Base-by-base conservation (phyloP, 192 early-diverging fungal species). In the Backusella macrospora region DNA sequence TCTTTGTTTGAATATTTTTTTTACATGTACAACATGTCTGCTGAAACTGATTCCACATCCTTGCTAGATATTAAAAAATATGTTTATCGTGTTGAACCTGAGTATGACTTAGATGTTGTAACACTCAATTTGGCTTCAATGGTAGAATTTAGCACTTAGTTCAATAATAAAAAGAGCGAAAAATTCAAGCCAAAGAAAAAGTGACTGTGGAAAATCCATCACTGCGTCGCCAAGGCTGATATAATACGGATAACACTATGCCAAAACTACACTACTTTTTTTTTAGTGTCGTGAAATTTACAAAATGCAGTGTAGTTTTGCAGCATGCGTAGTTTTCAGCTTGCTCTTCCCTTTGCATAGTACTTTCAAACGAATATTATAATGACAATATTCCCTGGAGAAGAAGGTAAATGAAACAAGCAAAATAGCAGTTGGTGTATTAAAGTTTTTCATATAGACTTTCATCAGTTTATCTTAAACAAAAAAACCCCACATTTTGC, bases 361-460 rank as follows among this genome's bases (percentile, higher is more conserved):
- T 46, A 62, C 55, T 34, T 62, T 21, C 55, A 21, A 62, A 62
- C 55, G 7, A 62, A 34, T 62, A 46, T 62, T 34, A 62, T 10
- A 34, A 62, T 62, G 55, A 62, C 55, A 21, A 21, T 6, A 62
- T 34, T 62, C 18, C 21, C 18, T 62, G 18, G 55, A 29, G 55
- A 62, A 62, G 29, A 21, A 62, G 55, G 55, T 62, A 62, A 62
- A 29, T 62, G 55, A 62, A 62, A 62, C 55, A 23, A 23, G 55
- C 29, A 62, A 34, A 62, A 34, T 62, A 62, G 29, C 18, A 34
- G 55, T 62, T 34, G 18, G 29, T 62, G 29, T 12, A 62, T 62
- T 62, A 62, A 62, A 62, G 21, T 34, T 34, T 62, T 62, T 5
- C 52, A 55, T 55, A 55, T 62, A 62, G 55, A 62, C 8, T 62